Evolutionary conservation across 495 filamentous ascomycete genomes (phyloP), one percentile per base, ranked within the genome.

Genomic region (Trichoderma reesei): DNA sequence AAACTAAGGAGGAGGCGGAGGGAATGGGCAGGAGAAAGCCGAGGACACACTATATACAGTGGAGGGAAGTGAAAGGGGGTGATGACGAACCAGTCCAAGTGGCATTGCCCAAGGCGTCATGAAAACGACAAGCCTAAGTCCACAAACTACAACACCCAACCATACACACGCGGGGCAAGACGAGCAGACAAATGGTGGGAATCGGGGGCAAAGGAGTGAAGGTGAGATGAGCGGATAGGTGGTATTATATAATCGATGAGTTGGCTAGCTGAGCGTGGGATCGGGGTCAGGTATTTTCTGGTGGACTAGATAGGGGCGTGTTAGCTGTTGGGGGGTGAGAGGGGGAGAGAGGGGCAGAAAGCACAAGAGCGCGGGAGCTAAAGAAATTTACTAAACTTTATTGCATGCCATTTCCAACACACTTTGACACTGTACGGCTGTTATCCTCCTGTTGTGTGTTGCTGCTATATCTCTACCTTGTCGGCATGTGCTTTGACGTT

Each of bases 1-100:
- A 56, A 80, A 82, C 67, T 82, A 67, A 75, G 34, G 46, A 34
- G 51, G 10, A 9, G 3, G 16, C 16, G 51, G 10, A 33, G 10
- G 44, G 11, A 34, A n/a, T n/a, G n/a, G n/a, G n/a, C n/a, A n/a
- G n/a, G n/a, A n/a, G n/a, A n/a, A n/a, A n/a, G n/a, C n/a, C n/a
- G n/a, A n/a, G n/a, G n/a, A n/a, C n/a, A n/a, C n/a, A n/a, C n/a
- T n/a, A n/a, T n/a, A n/a, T n/a, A n/a, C n/a, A n/a, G n/a, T n/a
- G n/a, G 26, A 26, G 51, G 26, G 26, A 56, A 14, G 6, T 33
- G 31, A 4, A 26, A 26, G 11, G 46, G 14, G 14, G 46, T 2
- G 3, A 51, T 4, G 31, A 4, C 16, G 9, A 18, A 6, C 20
- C 26, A 33, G 51, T 33, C 51, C 51, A 20, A 56, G 51, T 56